Evolutionary conservation across 176 grass and related monocot genomes (phyloP), one percentile per base, ranked within the genome.

Genomic region (Cenchrus americanus): DNA sequence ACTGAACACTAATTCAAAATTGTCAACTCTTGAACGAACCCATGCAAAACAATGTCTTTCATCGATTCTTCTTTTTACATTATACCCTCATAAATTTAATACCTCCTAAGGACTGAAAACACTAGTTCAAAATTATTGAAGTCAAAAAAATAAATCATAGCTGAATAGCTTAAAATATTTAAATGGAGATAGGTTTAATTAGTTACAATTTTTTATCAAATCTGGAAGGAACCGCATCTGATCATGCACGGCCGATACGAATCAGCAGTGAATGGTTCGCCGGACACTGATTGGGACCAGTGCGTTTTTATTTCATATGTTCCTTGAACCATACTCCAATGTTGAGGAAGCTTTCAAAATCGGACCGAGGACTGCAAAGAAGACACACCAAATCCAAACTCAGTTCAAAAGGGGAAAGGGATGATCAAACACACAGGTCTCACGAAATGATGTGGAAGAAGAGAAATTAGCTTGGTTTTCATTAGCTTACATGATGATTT

Each of bases 321-420:
- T 87, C 92, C 78, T 89, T 95, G 50, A 98, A 98, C 96, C 96
- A 98, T 37, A 95, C 89, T 68, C 96, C 96, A 42, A 94, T 92
- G 70, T 95, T 95, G 49, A 98, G 80, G 83, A 95, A 98, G 74
- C 96, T 88, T 55, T 92, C 89, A 0, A 93, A 98, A 72, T 94
- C 87, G 5, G 91, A 94, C 41, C 68, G 91, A 1, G 91, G 93
- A 80, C 91, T 95, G 83, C 83, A 88, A 15, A 61, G 12, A 72
- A 19, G 22, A 61, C 42, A 15, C 8, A 40, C 13, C 48, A 67
- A 55, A 55, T 34, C 43, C 7, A 6, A 44, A 44, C 43, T 1
- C 43, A 44, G 13, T 49, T 49, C 44, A 21, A 51, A 41, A 72
- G 4, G 46, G n/a, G 14, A 62, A 53, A 32, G 8, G 19, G 19